Base-by-base conservation (phyloP, 768 basidiomycete genomes). In the Tylopilus intermedius region DNA sequence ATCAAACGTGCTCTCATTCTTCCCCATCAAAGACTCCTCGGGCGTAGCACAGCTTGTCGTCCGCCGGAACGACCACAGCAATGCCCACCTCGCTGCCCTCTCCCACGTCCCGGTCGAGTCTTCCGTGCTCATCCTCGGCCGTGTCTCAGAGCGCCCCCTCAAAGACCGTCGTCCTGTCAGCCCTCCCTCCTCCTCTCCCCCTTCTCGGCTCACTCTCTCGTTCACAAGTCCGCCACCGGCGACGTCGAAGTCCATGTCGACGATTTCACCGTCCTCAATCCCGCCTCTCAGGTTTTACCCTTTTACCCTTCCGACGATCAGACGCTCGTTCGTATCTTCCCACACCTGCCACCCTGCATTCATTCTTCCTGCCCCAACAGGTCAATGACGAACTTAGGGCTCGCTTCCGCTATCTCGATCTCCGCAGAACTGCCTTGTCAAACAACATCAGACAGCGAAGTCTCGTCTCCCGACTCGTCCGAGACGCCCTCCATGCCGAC, bases 321-420 rank as follows among this genome's bases (percentile, higher is more conserved):
- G 57, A 84, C 83, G 65, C 65, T 91, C 72, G 94, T 91, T 68
- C 62, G 86, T 71, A 26, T 53, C 38, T 32, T 53, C 4, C 21
- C 54, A 21, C 30, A 15, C n/a, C 2, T 11, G n/a, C 44, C 40
- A 4, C 32, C 22, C 13, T 11, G n/a, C 10, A 10, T 37, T 59
- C 44, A 54, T 39, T 47, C 42, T 29, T 45, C 32, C 18, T 32
- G 5, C 45, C 42, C 22, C 47, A 35, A 35, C 61, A 93, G 91
- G 81, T 89, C 51, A 90, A 88, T 62, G 92, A 95, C 65, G 88
- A 94, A 54, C 69, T 94, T 32, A 82, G 94, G 54, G 80, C 88
- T 51, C 84, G 84, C 61, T 88, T 88, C 70, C 88, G 94, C 50
- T 85, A 90, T 75, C 80, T 96, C 40, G 94, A 97, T 75, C 80